phyloP scores from a whole-genome alignment of 805 yeast species.

The Yarrowia osloensis region DNA sequence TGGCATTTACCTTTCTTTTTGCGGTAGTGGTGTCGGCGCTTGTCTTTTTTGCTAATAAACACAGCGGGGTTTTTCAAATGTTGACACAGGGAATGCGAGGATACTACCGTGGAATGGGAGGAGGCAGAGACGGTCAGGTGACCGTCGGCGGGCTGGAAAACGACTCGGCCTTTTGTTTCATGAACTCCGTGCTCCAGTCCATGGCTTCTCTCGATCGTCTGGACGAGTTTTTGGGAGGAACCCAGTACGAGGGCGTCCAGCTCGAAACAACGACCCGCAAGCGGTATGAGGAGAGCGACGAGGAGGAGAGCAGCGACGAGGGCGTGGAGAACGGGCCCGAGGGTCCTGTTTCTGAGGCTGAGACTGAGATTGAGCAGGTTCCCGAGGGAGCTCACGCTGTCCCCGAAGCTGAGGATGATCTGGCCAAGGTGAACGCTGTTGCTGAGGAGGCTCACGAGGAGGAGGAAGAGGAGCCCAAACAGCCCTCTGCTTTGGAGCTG shows the following conservation, averaged over 20 bases:
- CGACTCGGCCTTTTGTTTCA: slow-evolving; percentile 93
- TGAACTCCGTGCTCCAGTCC: slow-evolving; percentile 86
- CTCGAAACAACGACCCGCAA: slow-evolving; percentile 31
- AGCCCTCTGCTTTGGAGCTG: slow-evolving; percentile 4
- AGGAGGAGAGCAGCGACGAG: slow-evolving; percentile 27
- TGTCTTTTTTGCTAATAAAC: slow-evolving; percentile 3
- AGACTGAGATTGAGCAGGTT: not conserved
- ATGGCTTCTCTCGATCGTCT: slow-evolving; percentile 72
- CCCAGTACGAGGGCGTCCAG: slow-evolving; percentile 30
- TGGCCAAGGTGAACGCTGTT: not conserved
- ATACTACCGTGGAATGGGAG: slow-evolving; percentile 35
- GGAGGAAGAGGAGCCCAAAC: not conserved
- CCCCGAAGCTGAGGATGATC: slow-evolving; percentile 2
- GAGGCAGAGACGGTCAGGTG: slow-evolving; percentile 35
- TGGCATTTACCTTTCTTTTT: not conserved
- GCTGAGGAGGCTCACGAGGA: not conserved
- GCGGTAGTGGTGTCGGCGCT: slow-evolving; percentile 28
- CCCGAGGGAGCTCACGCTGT: not conserved
- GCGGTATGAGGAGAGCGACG: slow-evolving; percentile 33
- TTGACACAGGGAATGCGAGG: slow-evolving; percentile 24
- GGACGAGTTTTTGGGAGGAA: slow-evolving; percentile 52
- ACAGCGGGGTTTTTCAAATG: not conserved
- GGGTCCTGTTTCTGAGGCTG: slow-evolving; percentile 9
- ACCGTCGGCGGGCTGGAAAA: slow-evolving; percentile 80
- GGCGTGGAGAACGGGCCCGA: not conserved